A percentile compares a stretch with the other conserved stretches of the same genome.
These are phyloP conservation scores for Penicillium bialowiezense DNA, from an alignment of 495 filamentous ascomycete species.

Conservation along the genomic window DNA sequence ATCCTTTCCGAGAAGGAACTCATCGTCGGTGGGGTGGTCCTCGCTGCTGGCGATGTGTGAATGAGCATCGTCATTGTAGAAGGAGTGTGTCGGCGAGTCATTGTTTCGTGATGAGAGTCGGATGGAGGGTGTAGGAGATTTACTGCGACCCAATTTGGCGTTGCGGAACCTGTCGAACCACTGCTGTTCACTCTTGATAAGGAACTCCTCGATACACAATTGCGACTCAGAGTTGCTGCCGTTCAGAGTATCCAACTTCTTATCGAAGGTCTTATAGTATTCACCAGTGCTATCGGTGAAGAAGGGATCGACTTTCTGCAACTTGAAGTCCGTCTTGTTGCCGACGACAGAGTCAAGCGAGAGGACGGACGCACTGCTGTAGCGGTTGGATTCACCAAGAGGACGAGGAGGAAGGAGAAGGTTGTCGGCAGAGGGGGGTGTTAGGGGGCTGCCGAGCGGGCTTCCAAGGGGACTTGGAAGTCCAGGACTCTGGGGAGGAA, in stretches of 20 bases:
- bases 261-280: conserved; percentile 58
- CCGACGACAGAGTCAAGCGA: conserved; percentile 56
- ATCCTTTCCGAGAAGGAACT: conserved; percentile 63
- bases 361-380: conserved; percentile 47
- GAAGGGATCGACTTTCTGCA: conserved; percentile 70
- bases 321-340: conserved; percentile 58
- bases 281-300: conserved; percentile 66
- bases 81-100: conserved; percentile 29
- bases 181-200: conserved; percentile 65
- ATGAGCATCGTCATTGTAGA: conserved; percentile 32
- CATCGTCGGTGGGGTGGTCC: conserved; percentile 29
- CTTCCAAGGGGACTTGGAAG: conserved; percentile 13
- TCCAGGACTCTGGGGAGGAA: background rate
- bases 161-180: conserved; percentile 64
- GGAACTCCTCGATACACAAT: conserved; percentile 65
- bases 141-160: conserved; percentile 49
- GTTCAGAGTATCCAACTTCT: conserved; percentile 54
- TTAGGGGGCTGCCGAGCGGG: conserved; percentile 26
- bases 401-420: conserved; percentile 31
- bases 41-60: conserved; percentile 32
- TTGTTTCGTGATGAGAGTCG: conserved; percentile 29
- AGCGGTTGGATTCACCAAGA: conserved; percentile 31
- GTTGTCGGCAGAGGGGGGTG: conserved; percentile 34
- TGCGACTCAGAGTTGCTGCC: conserved; percentile 55
- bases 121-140: conserved; percentile 45